phyloP scores from a whole-genome alignment of 345 rosid species.

The Gossypium ekmanianum region DNA sequence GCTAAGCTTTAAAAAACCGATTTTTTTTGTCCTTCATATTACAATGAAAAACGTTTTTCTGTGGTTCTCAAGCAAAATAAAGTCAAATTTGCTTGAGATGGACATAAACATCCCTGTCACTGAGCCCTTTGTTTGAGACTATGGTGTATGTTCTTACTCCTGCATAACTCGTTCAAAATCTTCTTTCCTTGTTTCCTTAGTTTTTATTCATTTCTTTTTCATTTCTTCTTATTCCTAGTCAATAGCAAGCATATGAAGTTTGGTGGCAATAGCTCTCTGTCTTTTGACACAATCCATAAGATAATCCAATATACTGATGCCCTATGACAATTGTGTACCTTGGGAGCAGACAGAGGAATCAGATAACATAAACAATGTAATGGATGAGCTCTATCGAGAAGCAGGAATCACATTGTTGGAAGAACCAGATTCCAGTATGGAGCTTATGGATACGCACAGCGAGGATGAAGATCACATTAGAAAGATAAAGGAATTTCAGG shows the following conservation, averaged over 20 bases:
- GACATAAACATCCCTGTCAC: not conserved
- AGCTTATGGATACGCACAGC: not conserved
- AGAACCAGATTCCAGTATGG: not conserved
- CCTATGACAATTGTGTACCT: not conserved
- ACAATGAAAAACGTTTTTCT: not conserved
- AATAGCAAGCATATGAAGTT: not conserved
- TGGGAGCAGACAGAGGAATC: conserved; percentile 3
- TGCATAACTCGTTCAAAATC: not conserved
- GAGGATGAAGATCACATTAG: conserved; percentile 16
- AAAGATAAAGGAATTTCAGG: conserved; percentile 31
- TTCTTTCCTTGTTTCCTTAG: not conserved
- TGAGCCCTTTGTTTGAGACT: not conserved
- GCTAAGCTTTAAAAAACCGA: not conserved
- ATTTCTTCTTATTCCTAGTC: not conserved
- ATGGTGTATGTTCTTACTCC: not conserved
- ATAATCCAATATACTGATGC: not conserved
- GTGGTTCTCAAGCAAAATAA: not conserved
- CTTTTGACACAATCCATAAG: not conserved
- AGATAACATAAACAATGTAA: not conserved
- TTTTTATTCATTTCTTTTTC: conserved; percentile 1
- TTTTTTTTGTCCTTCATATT: too few species aligned
- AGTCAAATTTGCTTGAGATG: conserved; percentile 9
- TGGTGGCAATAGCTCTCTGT: not conserved
- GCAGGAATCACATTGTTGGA: not conserved
- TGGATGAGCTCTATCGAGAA: conserved; percentile 3